A percentile compares a stretch with the other conserved stretches of the same genome.
These are phyloP conservation scores for Pterulicium gracile DNA, from an alignment of 1,284 basidiomycete species.

Conservation along the genomic window DNA sequence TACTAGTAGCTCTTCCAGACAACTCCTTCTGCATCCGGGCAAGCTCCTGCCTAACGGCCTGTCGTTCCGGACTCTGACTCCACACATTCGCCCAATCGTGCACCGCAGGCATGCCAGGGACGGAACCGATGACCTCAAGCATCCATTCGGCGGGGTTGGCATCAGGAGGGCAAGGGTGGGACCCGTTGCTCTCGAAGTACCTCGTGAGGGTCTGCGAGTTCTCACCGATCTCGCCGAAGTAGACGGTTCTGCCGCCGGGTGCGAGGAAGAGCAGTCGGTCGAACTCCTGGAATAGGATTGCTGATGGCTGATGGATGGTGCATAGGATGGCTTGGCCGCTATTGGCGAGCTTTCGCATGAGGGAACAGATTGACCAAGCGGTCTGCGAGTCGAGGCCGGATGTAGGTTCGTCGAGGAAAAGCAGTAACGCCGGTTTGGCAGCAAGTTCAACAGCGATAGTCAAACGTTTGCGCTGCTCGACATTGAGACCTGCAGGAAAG, in stretches of 20 bases:
- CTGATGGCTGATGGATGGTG: slow-evolving; percentile 53
- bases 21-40: slow-evolving; percentile 12
- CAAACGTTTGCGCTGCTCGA: slow-evolving; percentile 58
- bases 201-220: slow-evolving; percentile 31
- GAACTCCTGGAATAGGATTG: slow-evolving; percentile 45
- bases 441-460: slow-evolving; percentile 61
- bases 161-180: slow-evolving; percentile 16
- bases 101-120: slow-evolving; percentile 14
- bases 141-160: slow-evolving; percentile 17
- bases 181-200: slow-evolving; percentile 43
- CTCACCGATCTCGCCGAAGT: slow-evolving; percentile 45
- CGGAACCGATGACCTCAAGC: slow-evolving; percentile 17
- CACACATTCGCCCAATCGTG: slow-evolving; percentile 22
- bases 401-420: slow-evolving; percentile 54
- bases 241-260: slow-evolving; percentile 39
- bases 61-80: slow-evolving; percentile 20
- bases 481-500: slow-evolving; percentile 13
- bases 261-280: slow-evolving; percentile 33
- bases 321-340: slow-evolving; percentile 52
- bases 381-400: slow-evolving; percentile 63
- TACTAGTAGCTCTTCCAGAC: slow-evolving; percentile 3
- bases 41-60: slow-evolving; percentile 18
- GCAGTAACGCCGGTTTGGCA: slow-evolving; percentile 28
- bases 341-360: slow-evolving; percentile 39
- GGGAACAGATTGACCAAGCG: slow-evolving; percentile 35